phyloP scores from a whole-genome alignment of 805 yeast species.

The Cyberlindnera euphorbiae region DNA sequence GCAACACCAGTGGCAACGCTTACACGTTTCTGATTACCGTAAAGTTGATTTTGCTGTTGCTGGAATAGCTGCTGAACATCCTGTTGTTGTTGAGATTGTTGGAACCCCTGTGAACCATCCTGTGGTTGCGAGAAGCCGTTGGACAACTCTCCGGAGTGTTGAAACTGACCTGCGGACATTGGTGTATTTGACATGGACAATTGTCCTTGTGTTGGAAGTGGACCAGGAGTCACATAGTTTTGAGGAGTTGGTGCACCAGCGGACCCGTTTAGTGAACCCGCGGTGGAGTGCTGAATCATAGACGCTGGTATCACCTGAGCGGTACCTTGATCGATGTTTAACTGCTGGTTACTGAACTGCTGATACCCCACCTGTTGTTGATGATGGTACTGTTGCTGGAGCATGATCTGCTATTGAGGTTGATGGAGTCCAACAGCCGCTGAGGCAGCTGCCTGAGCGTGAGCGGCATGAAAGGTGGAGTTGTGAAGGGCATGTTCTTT shows the following conservation, averaged over 20 bases:
- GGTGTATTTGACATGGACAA: too few species aligned
- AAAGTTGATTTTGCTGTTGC: conserved; percentile 26
- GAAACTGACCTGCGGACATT: neutral
- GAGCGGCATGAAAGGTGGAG: conserved; percentile 39
- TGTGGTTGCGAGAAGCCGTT: neutral
- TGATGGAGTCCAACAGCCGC: conserved; percentile 8
- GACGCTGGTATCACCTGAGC: too few species aligned
- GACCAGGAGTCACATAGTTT: conserved; percentile 4
- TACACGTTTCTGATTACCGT: conserved; percentile 18
- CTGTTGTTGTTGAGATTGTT: conserved; percentile 25
- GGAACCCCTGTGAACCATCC: conserved; percentile 18
- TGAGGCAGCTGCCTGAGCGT: conserved; percentile 18
- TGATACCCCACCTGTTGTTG: conserved; percentile 4
- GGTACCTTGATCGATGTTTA: conserved; percentile 5
- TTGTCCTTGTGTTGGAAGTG: neutral
- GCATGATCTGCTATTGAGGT: conserved; percentile 4
- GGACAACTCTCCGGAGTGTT: conserved; percentile 5
- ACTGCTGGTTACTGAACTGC: conserved; percentile 3
- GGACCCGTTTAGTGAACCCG: conserved; percentile 7
- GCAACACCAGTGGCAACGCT: conserved; percentile 3
- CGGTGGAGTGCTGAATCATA: too few species aligned
- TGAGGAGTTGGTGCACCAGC: conserved; percentile 21
- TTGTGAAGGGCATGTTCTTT: conserved; percentile 51
- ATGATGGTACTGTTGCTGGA: conserved; percentile 9
- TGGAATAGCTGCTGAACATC: conserved; percentile 24